Evolutionary conservation across 192 early-diverging fungal genomes (phyloP), one percentile per base, ranked within the genome.

Genomic region (Lunasporangiospora selenospora): DNA sequence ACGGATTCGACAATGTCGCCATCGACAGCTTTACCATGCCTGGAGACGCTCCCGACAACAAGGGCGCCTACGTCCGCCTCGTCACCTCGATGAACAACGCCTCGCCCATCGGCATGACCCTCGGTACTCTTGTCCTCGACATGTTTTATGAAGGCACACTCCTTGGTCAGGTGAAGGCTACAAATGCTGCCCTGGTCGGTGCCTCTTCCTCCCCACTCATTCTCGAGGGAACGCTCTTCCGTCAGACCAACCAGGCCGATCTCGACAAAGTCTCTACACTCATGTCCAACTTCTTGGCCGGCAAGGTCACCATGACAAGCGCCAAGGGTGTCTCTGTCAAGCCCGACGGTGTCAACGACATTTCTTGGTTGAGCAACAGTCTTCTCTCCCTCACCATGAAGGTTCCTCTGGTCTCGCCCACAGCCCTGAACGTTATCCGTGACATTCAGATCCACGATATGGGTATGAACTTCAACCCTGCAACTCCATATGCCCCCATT

Each of bases 21-120:
- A 80, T 87, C 45, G 59, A 75, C 27, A 77, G 54, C 24, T 87
- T 89, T 56, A 50, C 75, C 37, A 59, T 85, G 34, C 86, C 84
- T 18, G 58, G 73, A 12, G 79, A 85, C 59, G 84, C 79, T 43
- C 83, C 86, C 39, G 59, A 75, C 44, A 85, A 83, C 59, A 77
- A 80, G 51, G 84, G 86, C 43, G 56, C 65, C 10, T 62, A 62
- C 23, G 75, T 88, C 34, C 56, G 67, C n/a, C 62, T 88, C 4
- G 71, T 67, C 38, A 85, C 86, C 2, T 66, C 73, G 6, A 58
- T 88, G 45, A 66, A 54, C 46, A 85, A 81, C 61, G 83, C 85
- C 44, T 83, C 80, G 16, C 80, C 80, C 26, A 73, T 88, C 43
- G 75, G 79, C 15, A 75, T 88, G 46, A 59, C 77, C 42, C 79